Evolutionary conservation across 169 alveolate genomes (phyloP).

Genomic region (Plasmodium vinckei): DNA sequence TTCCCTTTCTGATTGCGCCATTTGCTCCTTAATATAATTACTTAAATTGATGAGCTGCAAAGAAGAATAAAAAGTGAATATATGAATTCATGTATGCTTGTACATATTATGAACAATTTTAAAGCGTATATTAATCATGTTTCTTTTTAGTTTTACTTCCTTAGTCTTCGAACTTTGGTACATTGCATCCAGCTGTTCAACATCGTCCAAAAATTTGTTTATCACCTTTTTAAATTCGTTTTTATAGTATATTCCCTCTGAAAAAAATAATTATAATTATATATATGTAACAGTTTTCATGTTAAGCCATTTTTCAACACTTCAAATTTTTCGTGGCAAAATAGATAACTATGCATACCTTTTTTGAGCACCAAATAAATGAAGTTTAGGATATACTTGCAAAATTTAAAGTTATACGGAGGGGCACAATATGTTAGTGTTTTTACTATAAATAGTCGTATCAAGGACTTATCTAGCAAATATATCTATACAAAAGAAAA

Average conservation of each 20-base stretch:
- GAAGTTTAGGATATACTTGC: constrained; percentile 30
- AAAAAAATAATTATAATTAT: neutral
- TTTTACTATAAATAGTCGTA: constrained; percentile 79
- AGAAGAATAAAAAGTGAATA: constrained; percentile 20
- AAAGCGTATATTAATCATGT: neutral
- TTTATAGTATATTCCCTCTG: constrained; percentile 65
- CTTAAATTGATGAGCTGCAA: constrained; percentile 47
- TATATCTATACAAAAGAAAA: constrained; percentile 17
- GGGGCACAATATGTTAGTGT: constrained; percentile 80
- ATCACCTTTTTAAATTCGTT: constrained; percentile 50
- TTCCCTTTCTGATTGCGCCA: constrained; percentile 35
- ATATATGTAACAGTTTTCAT: neutral
- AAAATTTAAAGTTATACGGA: constrained; percentile 79
- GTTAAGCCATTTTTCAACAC: neutral
- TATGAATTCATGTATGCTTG: neutral
- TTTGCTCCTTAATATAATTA: constrained; percentile 49
- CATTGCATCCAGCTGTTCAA: constrained; percentile 35
- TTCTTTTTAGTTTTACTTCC: constrained; percentile 17
- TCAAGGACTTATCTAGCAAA: constrained; percentile 78
- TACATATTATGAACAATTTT: neutral
- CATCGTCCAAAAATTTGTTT: constrained; percentile 59
- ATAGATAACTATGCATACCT: constrained; percentile 3
- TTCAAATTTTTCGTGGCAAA: neutral
- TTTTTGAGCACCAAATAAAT: constrained; percentile 49
- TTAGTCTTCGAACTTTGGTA: constrained; percentile 48